Evolutionary conservation across 768 basidiomycete genomes (phyloP), one percentile per base, ranked within the genome.

Genomic region (Russula abietina): DNA sequence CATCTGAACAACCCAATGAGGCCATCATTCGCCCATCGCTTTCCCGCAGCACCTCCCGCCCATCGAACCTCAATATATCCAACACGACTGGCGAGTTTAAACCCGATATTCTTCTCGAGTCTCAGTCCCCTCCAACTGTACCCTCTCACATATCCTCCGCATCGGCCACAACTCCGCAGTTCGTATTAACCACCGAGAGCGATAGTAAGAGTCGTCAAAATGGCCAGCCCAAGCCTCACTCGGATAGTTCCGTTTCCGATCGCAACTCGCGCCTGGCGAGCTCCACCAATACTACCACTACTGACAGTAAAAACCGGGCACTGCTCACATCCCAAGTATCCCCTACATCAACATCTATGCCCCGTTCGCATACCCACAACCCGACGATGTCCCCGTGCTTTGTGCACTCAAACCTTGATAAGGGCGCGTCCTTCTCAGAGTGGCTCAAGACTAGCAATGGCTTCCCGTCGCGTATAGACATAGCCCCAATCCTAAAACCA

Each of bases 361-460:
- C 60, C 58, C 59, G 62, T 58, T 12, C 65, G 46, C 67, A 52
- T 60, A 61, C 64, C 62, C 52, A 64, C 74, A 76, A 57, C 70
- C 78, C 65, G 24, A 75, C 79, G 68, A 77, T 80, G 50, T 93
- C 91, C 0, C 94, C 94, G 11, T 97, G 93, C 71, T 96, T 94
- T 74, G 86, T 98, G 41, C 94, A 98, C 76, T 93, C 91, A 0
- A 84, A 91, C 67, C 87, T 98, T 53, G 90, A 96, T 73, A 86
- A 88, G 69, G 85, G 84, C 46, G 86, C 85, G 4, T 87, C 89
- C 10, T 78, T 93, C 49, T 81, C 84, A 41, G 89, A 91, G 64
- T 93, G 89, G 85, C 74, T 92, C 67, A 67, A 64, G 68, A 69
- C 50, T 11, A 67, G 66, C 38, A 64, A 71, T 26, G 60, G 50